phyloP scores from a whole-genome alignment of 805 yeast genomes.

The Hanseniaspora hatyaiensis region DNA sequence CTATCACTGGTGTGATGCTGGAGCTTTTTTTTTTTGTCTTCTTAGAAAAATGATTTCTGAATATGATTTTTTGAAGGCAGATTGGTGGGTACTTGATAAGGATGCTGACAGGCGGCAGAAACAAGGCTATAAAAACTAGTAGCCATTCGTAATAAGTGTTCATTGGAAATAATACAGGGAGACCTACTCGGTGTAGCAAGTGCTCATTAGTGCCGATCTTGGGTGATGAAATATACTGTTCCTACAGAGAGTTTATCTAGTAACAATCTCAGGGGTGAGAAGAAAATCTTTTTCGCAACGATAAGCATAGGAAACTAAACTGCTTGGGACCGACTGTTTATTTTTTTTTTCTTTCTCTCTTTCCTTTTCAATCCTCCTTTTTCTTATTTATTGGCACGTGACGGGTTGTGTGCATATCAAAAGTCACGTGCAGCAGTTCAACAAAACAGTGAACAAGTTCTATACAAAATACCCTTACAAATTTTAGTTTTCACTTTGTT shows the following conservation, averaged over 20 bases:
- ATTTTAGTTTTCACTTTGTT: no score
- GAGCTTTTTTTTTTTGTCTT: background rate
- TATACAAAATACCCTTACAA: no score
- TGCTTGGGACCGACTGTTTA: background rate
- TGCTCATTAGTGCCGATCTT: no score
- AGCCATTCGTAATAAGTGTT: slow-evolving; percentile 35
- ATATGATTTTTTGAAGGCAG: background rate
- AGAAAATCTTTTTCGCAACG: no score
- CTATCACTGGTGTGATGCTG: slow-evolving; percentile 18
- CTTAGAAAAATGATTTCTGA: slow-evolving; percentile 16
- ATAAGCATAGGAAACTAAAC: no score
- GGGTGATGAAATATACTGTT: no score
- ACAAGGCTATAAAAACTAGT: slow-evolving; percentile 52
- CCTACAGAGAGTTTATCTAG: no score
- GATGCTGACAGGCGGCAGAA: slow-evolving; percentile 65
- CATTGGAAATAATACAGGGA: background rate
- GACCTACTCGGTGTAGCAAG: background rate
- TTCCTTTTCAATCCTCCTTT: background rate
- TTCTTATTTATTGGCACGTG: background rate
- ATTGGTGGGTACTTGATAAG: slow-evolving; percentile 35
- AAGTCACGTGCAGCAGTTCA: no score
- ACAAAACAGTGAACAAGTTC: no score
- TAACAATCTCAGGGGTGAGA: no score
- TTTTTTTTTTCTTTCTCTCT: background rate
- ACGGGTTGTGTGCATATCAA: no score